Evolutionary conservation across 2,329 filamentous ascomycete genomes (phyloP).

Genomic region (Bertia moriformis): DNA sequence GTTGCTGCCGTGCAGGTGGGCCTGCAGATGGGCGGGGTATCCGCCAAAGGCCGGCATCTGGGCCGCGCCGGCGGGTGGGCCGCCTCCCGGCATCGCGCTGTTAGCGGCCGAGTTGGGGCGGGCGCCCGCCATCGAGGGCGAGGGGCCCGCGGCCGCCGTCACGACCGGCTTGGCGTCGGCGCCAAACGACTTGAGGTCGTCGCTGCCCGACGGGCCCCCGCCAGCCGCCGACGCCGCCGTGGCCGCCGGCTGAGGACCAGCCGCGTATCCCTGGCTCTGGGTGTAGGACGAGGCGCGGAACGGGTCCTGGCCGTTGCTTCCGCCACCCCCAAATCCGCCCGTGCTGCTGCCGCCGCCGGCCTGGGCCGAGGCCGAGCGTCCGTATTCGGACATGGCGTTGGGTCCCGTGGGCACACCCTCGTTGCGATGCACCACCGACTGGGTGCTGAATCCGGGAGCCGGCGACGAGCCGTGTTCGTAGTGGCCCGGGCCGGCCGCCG

Average conservation of each 20-base stretch:
- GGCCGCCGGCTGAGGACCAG: too few species aligned
- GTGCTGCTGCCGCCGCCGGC: background rate
- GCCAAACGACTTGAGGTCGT: slow-evolving; percentile 45
- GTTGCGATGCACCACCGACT: slow-evolving; percentile 10
- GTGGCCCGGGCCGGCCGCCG: slow-evolving; percentile 36
- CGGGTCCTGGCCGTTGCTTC: slow-evolving; percentile 37
- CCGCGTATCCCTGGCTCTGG: slow-evolving; percentile 37
- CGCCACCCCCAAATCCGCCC: slow-evolving; percentile 28
- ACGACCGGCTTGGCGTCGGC: too few species aligned
- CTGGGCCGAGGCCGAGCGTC: too few species aligned
- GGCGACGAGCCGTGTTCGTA: slow-evolving; percentile 36
- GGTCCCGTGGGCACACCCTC: too few species aligned
- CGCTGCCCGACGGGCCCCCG: slow-evolving; percentile 22
- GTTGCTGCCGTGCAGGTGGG: too few species aligned
- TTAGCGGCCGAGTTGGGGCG: slow-evolving; percentile 44
- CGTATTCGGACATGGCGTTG: too few species aligned
- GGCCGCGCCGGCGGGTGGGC: slow-evolving; percentile 37
- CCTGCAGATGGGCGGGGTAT: slow-evolving; percentile 40
- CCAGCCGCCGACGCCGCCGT: slow-evolving; percentile 30
- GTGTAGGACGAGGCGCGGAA: slow-evolving; percentile 38
- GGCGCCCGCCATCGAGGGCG: slow-evolving; percentile 38
- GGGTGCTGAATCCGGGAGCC: slow-evolving; percentile 30
- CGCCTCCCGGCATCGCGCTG: slow-evolving; percentile 31
- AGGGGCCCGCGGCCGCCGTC: slow-evolving; percentile 34
- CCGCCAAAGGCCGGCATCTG: slow-evolving; percentile 36